These are phyloP conservation scores for Flaveria brownii DNA, from an alignment of 129 eudicot species.

Conservation along the genomic window DNA sequence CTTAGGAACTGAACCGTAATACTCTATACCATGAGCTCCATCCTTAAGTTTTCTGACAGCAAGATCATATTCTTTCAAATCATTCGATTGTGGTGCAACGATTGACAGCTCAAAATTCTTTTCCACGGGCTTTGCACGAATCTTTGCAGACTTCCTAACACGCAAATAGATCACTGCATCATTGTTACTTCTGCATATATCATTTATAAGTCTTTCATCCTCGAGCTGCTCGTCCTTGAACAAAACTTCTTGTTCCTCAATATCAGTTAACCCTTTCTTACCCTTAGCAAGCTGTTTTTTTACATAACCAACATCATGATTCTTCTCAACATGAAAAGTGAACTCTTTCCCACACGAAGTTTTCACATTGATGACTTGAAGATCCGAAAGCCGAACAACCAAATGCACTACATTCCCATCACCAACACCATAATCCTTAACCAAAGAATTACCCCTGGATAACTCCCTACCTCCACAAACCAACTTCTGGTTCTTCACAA, in stretches of 20 bases:
- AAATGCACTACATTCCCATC: slow-evolving; percentile 68
- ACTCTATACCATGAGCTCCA: slow-evolving; percentile 14
- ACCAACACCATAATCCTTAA: slow-evolving; percentile 64
- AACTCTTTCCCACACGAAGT: slow-evolving; percentile 65
- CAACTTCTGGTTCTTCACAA: slow-evolving; percentile 55
- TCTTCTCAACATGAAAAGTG: slow-evolving; percentile 55
- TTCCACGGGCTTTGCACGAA: slow-evolving; percentile 46
- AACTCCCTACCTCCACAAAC: slow-evolving; percentile 68
- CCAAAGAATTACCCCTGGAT: slow-evolving; percentile 48
- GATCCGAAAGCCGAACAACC: slow-evolving; percentile 58
- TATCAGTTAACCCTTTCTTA: slow-evolving; percentile 40
- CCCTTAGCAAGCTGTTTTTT: slow-evolving; percentile 57
- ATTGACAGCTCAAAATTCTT: slow-evolving; percentile 52
- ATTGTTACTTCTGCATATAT: slow-evolving; percentile 38
- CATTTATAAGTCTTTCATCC: slow-evolving; percentile 52
- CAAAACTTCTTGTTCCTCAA: slow-evolving; percentile 46
- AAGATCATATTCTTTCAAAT: not conserved
- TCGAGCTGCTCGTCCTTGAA: slow-evolving; percentile 67
- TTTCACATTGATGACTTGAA: slow-evolving; percentile 55
- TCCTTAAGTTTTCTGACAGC: slow-evolving; percentile 2
- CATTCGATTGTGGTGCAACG: slow-evolving; percentile 25
- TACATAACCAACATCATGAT: slow-evolving; percentile 60
- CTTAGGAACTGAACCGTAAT: slow-evolving; percentile 4
- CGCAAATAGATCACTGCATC: slow-evolving; percentile 58
- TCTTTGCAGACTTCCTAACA: slow-evolving; percentile 57